Evolutionary conservation across 768 basidiomycete genomes (phyloP), one percentile per base, ranked within the genome.

Genomic region (Nidularia pulvinata): DNA sequence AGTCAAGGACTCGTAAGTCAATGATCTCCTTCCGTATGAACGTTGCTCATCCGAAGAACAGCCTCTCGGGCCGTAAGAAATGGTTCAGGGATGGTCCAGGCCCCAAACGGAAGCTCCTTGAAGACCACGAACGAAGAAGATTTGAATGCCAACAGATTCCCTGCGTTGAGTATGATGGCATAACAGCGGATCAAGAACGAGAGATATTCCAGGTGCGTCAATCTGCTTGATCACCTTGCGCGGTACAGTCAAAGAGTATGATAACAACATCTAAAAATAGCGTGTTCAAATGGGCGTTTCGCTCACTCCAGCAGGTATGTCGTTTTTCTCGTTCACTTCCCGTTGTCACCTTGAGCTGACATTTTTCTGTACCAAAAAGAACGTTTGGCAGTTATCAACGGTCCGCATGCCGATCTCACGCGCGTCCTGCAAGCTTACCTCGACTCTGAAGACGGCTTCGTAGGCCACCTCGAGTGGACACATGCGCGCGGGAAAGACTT

Each of bases 201-300:
- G 88, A 87, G 60, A 83, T 88, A 25, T 91, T 88, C 57, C 76
- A 82, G 71, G 83, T 74, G 56, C 42, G 71, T 55, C 34, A 50
- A 9, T 44, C 48, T 30, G 14, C 11, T 36, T 33, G 25, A 16
- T 3, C 49, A 34, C 4, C 11, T 45, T 36, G 10, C 37, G 11
- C 53, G 35, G 1, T 22, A 35, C 35, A 35, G 51, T 52, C 55
- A 7, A 59, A 32, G 44, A 16, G 34, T 30, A 30, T 4, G 25
- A 30, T 30, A 4, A 30, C 25, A 30, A 44, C 22, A 10, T 33
- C 16, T 14, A 49, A 9, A 13, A 50, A 22, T 44, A 81, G 80
- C 74, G 81, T 44, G 81, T 82, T 34, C 81, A 82, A 59, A 57
- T 79, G 16, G 81, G 81, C 6, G 74, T 82, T 35, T 69, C 80